Conservation (phyloP, 164 flowering plant genomes). For the Annona cherimola region DNA sequence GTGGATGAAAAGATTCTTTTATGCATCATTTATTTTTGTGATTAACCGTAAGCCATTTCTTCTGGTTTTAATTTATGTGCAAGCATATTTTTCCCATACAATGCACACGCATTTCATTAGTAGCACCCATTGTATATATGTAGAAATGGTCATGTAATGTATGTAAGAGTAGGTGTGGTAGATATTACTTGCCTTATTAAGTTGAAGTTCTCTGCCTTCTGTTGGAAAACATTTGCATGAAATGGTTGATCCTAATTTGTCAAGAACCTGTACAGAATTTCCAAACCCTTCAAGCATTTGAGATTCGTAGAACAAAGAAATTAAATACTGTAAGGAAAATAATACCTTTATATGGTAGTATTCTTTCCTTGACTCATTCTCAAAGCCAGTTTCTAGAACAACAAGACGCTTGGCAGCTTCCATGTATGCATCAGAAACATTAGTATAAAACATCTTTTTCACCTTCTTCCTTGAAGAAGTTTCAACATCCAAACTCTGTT, state of each 20-base stretch:
- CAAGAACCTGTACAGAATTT: slow-evolving; percentile 33
- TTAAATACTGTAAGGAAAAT: neutral
- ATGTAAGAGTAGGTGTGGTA: no score
- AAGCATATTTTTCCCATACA: no score
- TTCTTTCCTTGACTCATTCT: slow-evolving; percentile 37
- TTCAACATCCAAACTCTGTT: slow-evolving; percentile 19
- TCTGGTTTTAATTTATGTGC: no score
- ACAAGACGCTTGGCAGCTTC: slow-evolving; percentile 21
- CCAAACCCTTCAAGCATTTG: neutral
- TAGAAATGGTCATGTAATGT: neutral
- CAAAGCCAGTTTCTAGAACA: slow-evolving; percentile 31
- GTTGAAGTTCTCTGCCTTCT: slow-evolving; percentile 32
- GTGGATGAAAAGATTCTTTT: no score
- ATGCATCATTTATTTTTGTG: no score
- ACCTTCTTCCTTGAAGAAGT: slow-evolving; percentile 17
- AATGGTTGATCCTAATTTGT: slow-evolving; percentile 33
- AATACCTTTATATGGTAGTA: slow-evolving; percentile 43
- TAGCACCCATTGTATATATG: neutral
- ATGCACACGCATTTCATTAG: neutral
- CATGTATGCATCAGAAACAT: slow-evolving; percentile 34
- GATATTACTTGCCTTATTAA: slow-evolving; percentile 41
- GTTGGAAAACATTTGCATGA: slow-evolving; percentile 49
- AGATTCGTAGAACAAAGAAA: neutral
- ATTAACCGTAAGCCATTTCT: no score
- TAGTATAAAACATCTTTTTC: slow-evolving; percentile 33